Evolutionary conservation across 345 rosid genomes (phyloP).

Genomic region (Leavenworthia alabamica): DNA sequence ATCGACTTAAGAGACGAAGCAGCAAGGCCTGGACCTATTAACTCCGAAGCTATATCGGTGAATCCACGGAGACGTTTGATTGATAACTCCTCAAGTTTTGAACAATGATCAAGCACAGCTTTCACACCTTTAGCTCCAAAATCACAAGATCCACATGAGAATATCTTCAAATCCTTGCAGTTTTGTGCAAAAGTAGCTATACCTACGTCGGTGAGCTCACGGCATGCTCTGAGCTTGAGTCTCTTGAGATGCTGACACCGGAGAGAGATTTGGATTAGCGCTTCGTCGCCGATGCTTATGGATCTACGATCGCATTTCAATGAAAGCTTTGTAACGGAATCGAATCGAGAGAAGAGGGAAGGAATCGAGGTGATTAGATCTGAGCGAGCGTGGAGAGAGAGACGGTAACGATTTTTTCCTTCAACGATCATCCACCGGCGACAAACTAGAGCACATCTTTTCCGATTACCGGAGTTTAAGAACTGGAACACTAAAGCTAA

Average conservation of each 20-base stretch:
- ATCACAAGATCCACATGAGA: conserved; percentile 73
- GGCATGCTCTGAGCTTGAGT: conserved; percentile 79
- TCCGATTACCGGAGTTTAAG: conserved; percentile 54
- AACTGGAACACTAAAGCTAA: conserved; percentile 69
- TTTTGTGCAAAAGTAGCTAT: conserved; percentile 59
- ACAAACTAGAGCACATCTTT: conserved; percentile 63
- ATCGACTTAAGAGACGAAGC: conserved; percentile 52
- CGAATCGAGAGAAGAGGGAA: conserved; percentile 67
- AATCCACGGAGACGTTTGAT: conserved; percentile 77
- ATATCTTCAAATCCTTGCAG: conserved; percentile 66
- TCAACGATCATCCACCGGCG: conserved; percentile 66
- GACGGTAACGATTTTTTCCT: conserved; percentile 81
- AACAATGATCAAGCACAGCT: conserved; percentile 70
- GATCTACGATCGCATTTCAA: conserved; percentile 80
- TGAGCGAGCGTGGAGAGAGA: conserved; percentile 62
- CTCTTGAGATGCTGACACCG: conserved; percentile 63
- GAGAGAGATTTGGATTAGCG: conserved; percentile 55
- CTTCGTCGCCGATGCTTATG: conserved; percentile 64
- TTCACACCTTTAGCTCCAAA: conserved; percentile 85
- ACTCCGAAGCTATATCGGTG: conserved; percentile 46
- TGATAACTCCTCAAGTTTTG: conserved; percentile 61
- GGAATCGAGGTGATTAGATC: conserved; percentile 50
- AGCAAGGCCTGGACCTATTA: conserved; percentile 57
- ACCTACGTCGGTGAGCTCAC: conserved; percentile 66
- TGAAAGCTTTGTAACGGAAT: conserved; percentile 78